Evolutionary conservation across 2,329 filamentous ascomycete genomes (phyloP).

Genomic region (Nemania diffusa): DNA sequence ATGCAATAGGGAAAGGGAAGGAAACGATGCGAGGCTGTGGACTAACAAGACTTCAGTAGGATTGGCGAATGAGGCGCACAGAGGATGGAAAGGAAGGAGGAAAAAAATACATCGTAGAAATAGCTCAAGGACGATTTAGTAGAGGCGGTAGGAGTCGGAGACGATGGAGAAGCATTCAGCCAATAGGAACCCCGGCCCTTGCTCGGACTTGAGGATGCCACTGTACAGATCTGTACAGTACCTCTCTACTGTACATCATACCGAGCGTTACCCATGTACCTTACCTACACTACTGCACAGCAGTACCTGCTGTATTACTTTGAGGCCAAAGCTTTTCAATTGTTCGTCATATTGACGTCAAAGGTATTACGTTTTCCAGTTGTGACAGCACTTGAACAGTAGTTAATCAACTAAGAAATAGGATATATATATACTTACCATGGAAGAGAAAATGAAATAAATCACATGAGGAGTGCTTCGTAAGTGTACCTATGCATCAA

Average conservation of each 20-base stretch:
- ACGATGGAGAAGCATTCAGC: slow-evolving; percentile 30
- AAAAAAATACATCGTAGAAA: slow-evolving; percentile 39
- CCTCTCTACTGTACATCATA: background rate
- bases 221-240: background rate
- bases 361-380: background rate
- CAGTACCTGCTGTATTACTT: slow-evolving; percentile 6
- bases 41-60: slow-evolving; percentile 20
- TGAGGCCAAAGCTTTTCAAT: slow-evolving; percentile 7
- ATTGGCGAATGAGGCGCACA: slow-evolving; percentile 32
- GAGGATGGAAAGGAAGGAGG: slow-evolving; percentile 20
- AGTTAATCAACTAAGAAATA: background rate
- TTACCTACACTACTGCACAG: background rate
- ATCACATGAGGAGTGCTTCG: background rate
- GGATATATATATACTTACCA: too few species aligned
- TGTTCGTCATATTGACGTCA: slow-evolving; percentile 15
- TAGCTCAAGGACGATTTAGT: slow-evolving; percentile 38
- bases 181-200: slow-evolving; percentile 30
- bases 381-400: background rate
- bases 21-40: slow-evolving; percentile 25
- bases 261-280: too few species aligned
- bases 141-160: slow-evolving; percentile 34
- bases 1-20: slow-evolving; percentile 46
- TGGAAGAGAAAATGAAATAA: background rate
- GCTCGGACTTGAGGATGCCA: slow-evolving; percentile 34
- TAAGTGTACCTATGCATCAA: background rate